phyloP scores from a whole-genome alignment of 208 protist genomes.

The Leishmania guyanensis region DNA sequence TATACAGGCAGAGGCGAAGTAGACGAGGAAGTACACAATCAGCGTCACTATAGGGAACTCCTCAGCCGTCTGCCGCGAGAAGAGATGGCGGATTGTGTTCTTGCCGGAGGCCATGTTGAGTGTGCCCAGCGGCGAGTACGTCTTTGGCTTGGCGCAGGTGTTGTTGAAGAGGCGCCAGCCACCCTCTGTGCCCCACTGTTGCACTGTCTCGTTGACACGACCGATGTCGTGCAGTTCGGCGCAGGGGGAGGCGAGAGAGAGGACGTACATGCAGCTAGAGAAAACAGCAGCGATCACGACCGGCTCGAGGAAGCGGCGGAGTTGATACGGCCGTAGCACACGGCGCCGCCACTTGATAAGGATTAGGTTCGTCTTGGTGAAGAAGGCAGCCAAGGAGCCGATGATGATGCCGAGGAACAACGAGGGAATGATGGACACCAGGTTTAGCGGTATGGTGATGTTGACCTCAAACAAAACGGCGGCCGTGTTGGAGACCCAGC shows the following conservation, averaged over 20 bases:
- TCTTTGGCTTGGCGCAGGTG: constrained; percentile 49
- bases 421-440: constrained; percentile 86
- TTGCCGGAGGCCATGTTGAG: constrained; percentile 86
- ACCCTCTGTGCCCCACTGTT: constrained; percentile 79
- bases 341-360: constrained; percentile 75
- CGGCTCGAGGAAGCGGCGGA: constrained; percentile 75
- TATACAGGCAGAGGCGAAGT: constrained; percentile 78
- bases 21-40: constrained; percentile 78
- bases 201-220: constrained; percentile 37
- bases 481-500: constrained; percentile 82
- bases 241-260: constrained; percentile 55
- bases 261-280: constrained; percentile 53
- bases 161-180: constrained; percentile 60
- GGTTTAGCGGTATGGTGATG: constrained; percentile 82
- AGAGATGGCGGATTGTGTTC: constrained; percentile 87
- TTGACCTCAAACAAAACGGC: constrained; percentile 91
- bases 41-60: constrained; percentile 73
- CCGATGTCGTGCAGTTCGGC: constrained; percentile 36
- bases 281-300: constrained; percentile 65
- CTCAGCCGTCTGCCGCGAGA: constrained; percentile 81
- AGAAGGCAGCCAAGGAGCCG: constrained; percentile 84
- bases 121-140: constrained; percentile 84
- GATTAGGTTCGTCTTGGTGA: constrained; percentile 89
- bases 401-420: constrained; percentile 83
- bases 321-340: constrained; percentile 47